phyloP scores from a whole-genome alignment of 2,329 filamentous ascomycete species.

The Hypoxylon sp. region DNA sequence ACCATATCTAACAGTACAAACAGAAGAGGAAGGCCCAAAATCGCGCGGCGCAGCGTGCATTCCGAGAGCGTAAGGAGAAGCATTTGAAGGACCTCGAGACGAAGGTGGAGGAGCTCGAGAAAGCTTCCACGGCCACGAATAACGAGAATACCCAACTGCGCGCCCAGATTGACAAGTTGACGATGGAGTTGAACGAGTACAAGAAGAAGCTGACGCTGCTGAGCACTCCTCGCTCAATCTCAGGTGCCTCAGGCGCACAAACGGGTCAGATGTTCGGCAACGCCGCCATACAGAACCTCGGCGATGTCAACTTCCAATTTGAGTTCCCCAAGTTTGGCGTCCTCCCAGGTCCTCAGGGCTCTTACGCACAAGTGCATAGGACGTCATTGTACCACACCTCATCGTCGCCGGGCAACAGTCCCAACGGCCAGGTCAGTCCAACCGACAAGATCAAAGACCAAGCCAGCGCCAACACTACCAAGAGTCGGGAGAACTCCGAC shows the following conservation, averaged over 20 bases:
- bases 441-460: slow-evolving; percentile 51
- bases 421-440: slow-evolving; percentile 54
- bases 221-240: slow-evolving; percentile 50
- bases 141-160: slow-evolving; percentile 88
- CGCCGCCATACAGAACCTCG: slow-evolving; percentile 69
- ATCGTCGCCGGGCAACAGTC: slow-evolving; percentile 48
- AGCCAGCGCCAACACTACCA: slow-evolving; percentile 53
- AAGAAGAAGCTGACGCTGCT: slow-evolving; percentile 83
- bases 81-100: slow-evolving; percentile 87
- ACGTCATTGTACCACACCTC: slow-evolving; percentile 46
- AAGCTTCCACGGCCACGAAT: slow-evolving; percentile 83
- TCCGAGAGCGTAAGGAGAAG: slow-evolving; percentile 94
- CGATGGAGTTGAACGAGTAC: slow-evolving; percentile 88
- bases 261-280: slow-evolving; percentile 59
- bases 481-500: slow-evolving; percentile 55
- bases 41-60: slow-evolving; percentile 89
- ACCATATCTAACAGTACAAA: slow-evolving; percentile 46
- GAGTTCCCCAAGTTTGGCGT: slow-evolving; percentile 95
- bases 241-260: slow-evolving; percentile 55
- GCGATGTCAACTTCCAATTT: slow-evolving; percentile 89
- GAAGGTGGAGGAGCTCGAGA: slow-evolving; percentile 82
- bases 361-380: slow-evolving; percentile 34
- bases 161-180: slow-evolving; percentile 89
- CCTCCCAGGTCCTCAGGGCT: slow-evolving; percentile 64
- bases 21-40: slow-evolving; percentile 98